Percentiles rank a stretch among this genome's conserved stretches.
These are phyloP conservation scores for Quercus variabilis DNA, from an alignment of 306 rosid genomes.

Conservation along the genomic window DNA sequence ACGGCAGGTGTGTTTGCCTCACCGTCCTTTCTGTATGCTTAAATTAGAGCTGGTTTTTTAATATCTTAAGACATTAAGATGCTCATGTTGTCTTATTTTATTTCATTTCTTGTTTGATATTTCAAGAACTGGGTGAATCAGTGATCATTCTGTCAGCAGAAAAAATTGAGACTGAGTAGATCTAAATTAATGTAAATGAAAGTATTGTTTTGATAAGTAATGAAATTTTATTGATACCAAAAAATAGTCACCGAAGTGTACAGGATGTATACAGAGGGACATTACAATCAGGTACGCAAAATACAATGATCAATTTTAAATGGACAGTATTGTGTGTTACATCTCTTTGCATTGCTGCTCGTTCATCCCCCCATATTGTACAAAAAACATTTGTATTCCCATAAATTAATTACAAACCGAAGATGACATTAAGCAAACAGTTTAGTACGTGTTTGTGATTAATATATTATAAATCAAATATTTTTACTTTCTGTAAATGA, in stretches of 20 bases:
- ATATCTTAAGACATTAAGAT: background rate
- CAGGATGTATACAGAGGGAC: no score
- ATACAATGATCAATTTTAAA: no score
- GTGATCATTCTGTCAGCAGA: background rate
- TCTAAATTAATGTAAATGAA: background rate
- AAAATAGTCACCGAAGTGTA: no score
- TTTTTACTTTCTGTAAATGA: no score
- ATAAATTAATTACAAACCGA: background rate
- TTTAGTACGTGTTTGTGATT: no score
- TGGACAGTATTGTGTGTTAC: background rate
- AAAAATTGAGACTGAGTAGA: background rate
- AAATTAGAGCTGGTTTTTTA: background rate
- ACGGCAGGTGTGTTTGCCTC: conserved; percentile 56
- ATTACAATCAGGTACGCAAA: no score
- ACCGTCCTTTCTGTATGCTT: conserved; percentile 9
- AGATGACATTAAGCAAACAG: background rate
- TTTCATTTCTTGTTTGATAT: background rate
- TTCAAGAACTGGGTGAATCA: background rate
- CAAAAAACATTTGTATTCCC: background rate
- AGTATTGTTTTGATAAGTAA: no score
- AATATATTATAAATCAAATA: no score
- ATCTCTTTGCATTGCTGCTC: background rate
- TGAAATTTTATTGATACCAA: no score
- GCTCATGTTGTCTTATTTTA: background rate
- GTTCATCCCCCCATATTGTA: background rate